Evolutionary conservation across 306 rosid species (phyloP).

Genomic region (Inga leiocalycina): DNA sequence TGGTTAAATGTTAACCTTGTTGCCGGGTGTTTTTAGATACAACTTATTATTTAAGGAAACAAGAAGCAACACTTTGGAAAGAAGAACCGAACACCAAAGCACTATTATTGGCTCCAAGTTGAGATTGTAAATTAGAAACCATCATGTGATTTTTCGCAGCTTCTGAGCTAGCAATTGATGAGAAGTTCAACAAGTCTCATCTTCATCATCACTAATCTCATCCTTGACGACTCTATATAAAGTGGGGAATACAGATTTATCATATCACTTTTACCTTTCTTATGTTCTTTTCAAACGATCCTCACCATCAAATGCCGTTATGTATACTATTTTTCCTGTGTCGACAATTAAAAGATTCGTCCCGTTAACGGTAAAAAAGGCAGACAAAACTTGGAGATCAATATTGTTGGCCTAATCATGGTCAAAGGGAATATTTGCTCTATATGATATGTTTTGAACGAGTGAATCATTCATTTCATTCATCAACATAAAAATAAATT

Average conservation of each 20-base stretch:
- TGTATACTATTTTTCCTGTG: no score
- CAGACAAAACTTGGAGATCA: no score
- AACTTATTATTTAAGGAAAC: slow-evolving; percentile 37
- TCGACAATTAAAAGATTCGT: not conserved
- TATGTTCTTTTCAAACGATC: no score
- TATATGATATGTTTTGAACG: no score
- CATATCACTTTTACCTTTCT: not conserved
- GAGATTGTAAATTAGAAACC: slow-evolving; percentile 57
- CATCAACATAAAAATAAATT: no score
- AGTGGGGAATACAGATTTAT: slow-evolving; percentile 38
- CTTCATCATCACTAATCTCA: slow-evolving; percentile 31
- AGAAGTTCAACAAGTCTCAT: slow-evolving; percentile 86
- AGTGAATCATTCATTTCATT: no score
- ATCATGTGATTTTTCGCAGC: slow-evolving; percentile 73
- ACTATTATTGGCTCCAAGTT: slow-evolving; percentile 46
- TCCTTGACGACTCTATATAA: slow-evolving; percentile 26
- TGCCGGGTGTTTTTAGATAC: no score
- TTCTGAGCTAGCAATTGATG: slow-evolving; percentile 68
- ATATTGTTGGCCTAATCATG: no score
- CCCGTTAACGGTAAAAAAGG: no score
- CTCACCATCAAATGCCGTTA: no score
- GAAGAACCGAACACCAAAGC: slow-evolving; percentile 85
- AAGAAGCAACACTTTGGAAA: slow-evolving; percentile 85
- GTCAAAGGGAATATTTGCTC: no score
- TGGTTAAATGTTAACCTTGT: no score